phyloP scores from a whole-genome alignment of 345 rosid species.

The Brassica rapa region DNA sequence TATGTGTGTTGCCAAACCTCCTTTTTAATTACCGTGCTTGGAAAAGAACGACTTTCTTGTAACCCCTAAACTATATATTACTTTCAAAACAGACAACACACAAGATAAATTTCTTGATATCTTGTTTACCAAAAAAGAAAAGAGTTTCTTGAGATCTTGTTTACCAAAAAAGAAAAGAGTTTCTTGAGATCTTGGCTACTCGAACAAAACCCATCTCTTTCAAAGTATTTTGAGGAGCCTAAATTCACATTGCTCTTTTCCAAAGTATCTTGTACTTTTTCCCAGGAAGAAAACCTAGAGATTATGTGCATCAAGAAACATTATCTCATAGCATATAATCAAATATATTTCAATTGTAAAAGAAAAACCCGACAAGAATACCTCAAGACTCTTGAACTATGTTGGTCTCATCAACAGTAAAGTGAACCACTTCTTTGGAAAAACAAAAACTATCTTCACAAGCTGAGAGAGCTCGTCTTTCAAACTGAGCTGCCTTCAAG shows the following conservation, averaged over 20 bases:
- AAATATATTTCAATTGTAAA: too few species aligned
- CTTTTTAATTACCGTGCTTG: background rate
- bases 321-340: background rate
- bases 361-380: background rate
- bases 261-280: background rate
- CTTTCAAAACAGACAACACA: background rate
- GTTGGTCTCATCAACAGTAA: background rate
- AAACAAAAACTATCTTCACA: background rate
- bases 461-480: too few species aligned
- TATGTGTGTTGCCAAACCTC: background rate
- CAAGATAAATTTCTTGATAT: too few species aligned
- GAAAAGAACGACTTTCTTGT: background rate
- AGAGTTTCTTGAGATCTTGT: background rate
- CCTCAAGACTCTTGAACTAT: background rate
- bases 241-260: background rate
- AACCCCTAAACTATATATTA: background rate
- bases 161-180: too few species aligned
- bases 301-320: background rate
- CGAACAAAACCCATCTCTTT: background rate
- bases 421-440: background rate
- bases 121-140: too few species aligned
- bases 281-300: background rate
- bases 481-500: background rate
- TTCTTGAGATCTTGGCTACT: background rate
- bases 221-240: background rate